Evolutionary conservation across 352 stramenopile genomes (phyloP), one percentile per base, ranked within the genome.

Genomic region (Globisporangium lucens): DNA sequence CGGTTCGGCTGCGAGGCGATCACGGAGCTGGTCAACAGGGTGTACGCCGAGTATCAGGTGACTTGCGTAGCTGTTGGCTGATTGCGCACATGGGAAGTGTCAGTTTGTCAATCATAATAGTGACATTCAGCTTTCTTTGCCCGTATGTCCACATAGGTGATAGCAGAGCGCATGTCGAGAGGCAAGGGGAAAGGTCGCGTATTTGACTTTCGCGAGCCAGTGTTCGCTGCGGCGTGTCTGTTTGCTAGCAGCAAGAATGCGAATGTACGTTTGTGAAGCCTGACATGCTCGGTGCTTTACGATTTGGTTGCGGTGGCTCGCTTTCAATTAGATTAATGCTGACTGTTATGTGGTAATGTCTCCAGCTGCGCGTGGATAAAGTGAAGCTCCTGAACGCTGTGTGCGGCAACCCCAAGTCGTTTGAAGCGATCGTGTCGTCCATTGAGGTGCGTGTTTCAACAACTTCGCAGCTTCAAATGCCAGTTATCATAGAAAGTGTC

Each of bases 1-100:
- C 85, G 87, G 29, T 88, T 90, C 41, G 85, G 85, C 47, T 93
- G 85, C 47, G 79, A 86, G 46, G 74, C 68, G 20, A 82, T 93
- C 60, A 80, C 79, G 17, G 82, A 90, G 66, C 77, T 86, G 55
- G 83, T 90, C 6, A 68, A 74, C 24, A 79, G 75, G 56, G 82
- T 93, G 43, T 71, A 85, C 58, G 73, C 73, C 33, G 80, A 89
- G 61, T 92, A 92, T 66, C 73, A 82, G 66, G 62, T 67, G 27
- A 49, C 15, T 49, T 49, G 6, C 43, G 43, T 22, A 22, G 43
- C 43, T n/a, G 13, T 52, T 20, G 9, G 2, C 33, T 24, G 35
- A 4, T 61, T 43, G 29, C 4, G 30, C 13, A 51, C 17, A 51
- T 51, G 43, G 17, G 43, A 2, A 51, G 17, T 51, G 17, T 51